phyloP scores from a whole-genome alignment of 2,329 filamentous ascomycete genomes.

The Phialophora expanda region DNA sequence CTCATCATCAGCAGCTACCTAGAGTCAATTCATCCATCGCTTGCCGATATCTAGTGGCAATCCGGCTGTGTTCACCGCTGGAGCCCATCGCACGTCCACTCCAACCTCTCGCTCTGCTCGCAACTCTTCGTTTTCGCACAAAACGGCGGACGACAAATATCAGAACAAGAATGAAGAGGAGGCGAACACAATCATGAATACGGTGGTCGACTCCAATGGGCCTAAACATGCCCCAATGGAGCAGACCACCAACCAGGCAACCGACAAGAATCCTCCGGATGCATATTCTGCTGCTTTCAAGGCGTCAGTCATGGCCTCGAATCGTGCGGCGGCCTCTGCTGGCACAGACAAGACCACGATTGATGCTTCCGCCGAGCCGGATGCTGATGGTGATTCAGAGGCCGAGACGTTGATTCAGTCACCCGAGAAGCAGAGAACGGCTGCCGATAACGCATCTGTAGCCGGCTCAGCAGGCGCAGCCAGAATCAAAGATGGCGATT shows the following conservation, averaged over 20 bases:
- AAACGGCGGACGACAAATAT: slow-evolving; percentile 33
- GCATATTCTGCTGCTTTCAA: slow-evolving; percentile 15
- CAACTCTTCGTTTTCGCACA: slow-evolving; percentile 32
- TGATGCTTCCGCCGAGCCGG: slow-evolving; percentile 22
- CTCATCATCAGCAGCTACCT: slow-evolving; percentile 7
- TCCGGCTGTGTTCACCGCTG: slow-evolving; percentile 24
- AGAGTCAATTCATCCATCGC: slow-evolving; percentile 11
- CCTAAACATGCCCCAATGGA: slow-evolving; percentile 25
- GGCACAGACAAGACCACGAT: slow-evolving; percentile 42
- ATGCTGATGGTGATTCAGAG: slow-evolving; percentile 53
- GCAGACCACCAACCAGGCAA: slow-evolving; percentile 13
- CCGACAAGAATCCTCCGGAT: slow-evolving; percentile 11
- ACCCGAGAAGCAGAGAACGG: slow-evolving; percentile 53
- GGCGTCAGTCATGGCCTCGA: slow-evolving; percentile 18
- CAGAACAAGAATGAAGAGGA: slow-evolving; percentile 35
- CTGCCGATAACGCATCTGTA: slow-evolving; percentile 37
- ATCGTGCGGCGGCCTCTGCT: slow-evolving; percentile 1
- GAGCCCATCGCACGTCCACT: slow-evolving; percentile 7
- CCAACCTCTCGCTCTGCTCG: slow-evolving; percentile 33
- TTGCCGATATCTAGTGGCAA: slow-evolving; percentile 2
- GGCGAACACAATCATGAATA: slow-evolving; percentile 31
- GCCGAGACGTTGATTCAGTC: slow-evolving; percentile 58
- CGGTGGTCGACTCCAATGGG: slow-evolving; percentile 24
- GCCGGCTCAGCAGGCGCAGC: slow-evolving; percentile 20
- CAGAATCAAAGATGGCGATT: slow-evolving; percentile 23